phyloP scores from a whole-genome alignment of 2,329 filamentous ascomycete genomes.

The Aspergillus ruber region DNA sequence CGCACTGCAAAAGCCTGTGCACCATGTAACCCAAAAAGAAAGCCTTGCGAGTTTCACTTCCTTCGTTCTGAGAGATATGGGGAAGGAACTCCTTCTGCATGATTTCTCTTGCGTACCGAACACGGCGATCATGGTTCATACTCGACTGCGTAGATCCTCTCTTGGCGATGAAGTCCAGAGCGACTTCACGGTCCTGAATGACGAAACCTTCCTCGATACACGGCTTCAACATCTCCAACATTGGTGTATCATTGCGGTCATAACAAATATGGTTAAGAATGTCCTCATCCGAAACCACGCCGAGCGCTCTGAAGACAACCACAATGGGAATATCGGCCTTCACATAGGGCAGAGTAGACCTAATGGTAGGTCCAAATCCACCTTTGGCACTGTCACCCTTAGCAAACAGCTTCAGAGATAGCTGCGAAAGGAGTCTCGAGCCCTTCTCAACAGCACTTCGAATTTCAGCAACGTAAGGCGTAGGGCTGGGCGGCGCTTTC shows the following conservation, averaged over 20 bases:
- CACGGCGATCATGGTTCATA: constrained; percentile 75
- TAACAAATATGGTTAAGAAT: constrained; percentile 98
- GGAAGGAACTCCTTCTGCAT: constrained; percentile 95
- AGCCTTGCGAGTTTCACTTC: constrained; percentile 90
- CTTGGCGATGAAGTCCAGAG: constrained; percentile 91
- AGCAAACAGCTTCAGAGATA: constrained; percentile 82
- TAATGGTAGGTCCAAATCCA: constrained; percentile 79
- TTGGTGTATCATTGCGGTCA: constrained; percentile 87
- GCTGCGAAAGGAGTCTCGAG: constrained; percentile 84
- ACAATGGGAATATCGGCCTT: constrained; percentile 89
- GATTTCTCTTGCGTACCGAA: constrained; percentile 86
- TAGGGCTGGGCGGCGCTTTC: constrained; percentile 87
- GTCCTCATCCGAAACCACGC: constrained; percentile 94
- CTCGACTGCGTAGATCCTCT: constrained; percentile 68
- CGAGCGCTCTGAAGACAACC: constrained; percentile 90
- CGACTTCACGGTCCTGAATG: constrained; percentile 90
- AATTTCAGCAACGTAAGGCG: constrained; percentile 91
- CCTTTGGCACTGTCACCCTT: constrained; percentile 76
- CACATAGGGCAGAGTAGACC: constrained; percentile 86
- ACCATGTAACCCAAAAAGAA: constrained; percentile 99
- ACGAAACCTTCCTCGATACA: constrained; percentile 96
- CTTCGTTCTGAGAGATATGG: constrained; percentile 91
- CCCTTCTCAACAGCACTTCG: constrained; percentile 95
- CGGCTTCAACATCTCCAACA: constrained; percentile 95
- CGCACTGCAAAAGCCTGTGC: constrained; percentile 87